phyloP scores from a whole-genome alignment of 352 stramenopile species.

The Halophytophthora batemanensis region DNA sequence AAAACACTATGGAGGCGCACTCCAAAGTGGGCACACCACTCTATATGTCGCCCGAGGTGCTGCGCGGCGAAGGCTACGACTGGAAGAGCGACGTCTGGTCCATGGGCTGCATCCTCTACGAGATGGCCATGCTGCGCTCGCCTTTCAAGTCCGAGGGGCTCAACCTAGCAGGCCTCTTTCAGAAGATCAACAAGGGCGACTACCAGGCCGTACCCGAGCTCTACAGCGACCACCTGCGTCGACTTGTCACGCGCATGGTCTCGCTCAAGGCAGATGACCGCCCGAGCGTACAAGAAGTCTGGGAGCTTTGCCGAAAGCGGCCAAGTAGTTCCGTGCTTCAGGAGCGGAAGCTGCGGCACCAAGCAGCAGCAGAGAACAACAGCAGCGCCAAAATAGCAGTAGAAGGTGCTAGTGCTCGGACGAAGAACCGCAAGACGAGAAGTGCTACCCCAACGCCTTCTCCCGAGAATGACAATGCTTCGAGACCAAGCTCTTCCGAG shows the following conservation, averaged over 20 bases:
- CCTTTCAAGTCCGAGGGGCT: slow-evolving; percentile 93
- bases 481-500: slow-evolving; percentile 15
- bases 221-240: slow-evolving; percentile 62
- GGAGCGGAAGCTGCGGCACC: slow-evolving; percentile 19
- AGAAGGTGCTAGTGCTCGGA: slow-evolving; percentile 4
- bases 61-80: slow-evolving; percentile 91
- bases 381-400: slow-evolving; percentile 3
- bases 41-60: slow-evolving; percentile 95
- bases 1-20: slow-evolving; percentile 79
- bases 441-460: neutral
- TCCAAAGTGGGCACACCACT: slow-evolving; percentile 93
- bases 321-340: slow-evolving; percentile 34
- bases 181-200: slow-evolving; percentile 90
- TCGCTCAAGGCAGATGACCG: slow-evolving; percentile 54
- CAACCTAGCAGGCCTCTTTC: slow-evolving; percentile 89
- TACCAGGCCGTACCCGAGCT: slow-evolving; percentile 59
- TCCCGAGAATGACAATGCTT: slow-evolving; percentile 17
- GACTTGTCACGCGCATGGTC: slow-evolving; percentile 71
- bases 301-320: slow-evolving; percentile 39
- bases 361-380: slow-evolving; percentile 19
- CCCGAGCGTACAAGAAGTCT: slow-evolving; percentile 65
- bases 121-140: slow-evolving; percentile 92
- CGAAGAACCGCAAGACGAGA: slow-evolving; percentile 11
- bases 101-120: slow-evolving; percentile 95
- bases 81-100: slow-evolving; percentile 96